Evolutionary conservation across 352 stramenopile genomes (phyloP), one percentile per base, ranked within the genome.

Genomic region (Phytophthora nicotianae): DNA sequence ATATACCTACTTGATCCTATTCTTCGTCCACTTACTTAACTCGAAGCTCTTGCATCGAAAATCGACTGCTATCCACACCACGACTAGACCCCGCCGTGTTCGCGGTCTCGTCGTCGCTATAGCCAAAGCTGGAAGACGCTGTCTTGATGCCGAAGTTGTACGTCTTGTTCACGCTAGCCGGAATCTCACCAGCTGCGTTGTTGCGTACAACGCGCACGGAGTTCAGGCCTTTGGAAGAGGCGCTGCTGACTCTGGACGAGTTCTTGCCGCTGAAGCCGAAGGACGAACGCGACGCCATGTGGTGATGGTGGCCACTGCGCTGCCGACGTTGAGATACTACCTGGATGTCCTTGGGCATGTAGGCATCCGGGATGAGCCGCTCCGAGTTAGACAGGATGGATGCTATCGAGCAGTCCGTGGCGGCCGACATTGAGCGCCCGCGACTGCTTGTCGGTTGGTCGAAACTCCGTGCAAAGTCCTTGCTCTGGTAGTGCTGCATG

Each of bases 301-400:
- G 55, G 50, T 72, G 61, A 26, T 71, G 59, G 42, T 65, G 69
- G 47, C 68, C 50, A 38, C 61, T 60, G n/a, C 70, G 58, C 50
- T 79, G 73, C 17, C 78, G 72, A 2, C 75, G 68, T 49, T 86
- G 77, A 17, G 76, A 85, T 35, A 88, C 38, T 43, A 88, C 76
- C n/a, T 88, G 76, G 42, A 88, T 88, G 71, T 88, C 79, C 32
- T 82, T 74, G 17, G 79, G 75, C 75, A 75, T 40, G 46, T 75
- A 88, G 41, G 70, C 77, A 21, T 88, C 79, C 14, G 79, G 79
- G 47, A 88, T 78, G n/a, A 88, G 73, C 17, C 64, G 58, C 46
- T 86, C 77, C 45, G 77, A 83, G 60, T 72, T 80, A n/a, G 77
- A 85, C 35, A 88, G 50, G 51, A 88, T 88, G 46, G 79, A 88